Evolutionary conservation across 305 asterid species (phyloP), one percentile per base, ranked within the genome.

Genomic region (Vinca major): DNA sequence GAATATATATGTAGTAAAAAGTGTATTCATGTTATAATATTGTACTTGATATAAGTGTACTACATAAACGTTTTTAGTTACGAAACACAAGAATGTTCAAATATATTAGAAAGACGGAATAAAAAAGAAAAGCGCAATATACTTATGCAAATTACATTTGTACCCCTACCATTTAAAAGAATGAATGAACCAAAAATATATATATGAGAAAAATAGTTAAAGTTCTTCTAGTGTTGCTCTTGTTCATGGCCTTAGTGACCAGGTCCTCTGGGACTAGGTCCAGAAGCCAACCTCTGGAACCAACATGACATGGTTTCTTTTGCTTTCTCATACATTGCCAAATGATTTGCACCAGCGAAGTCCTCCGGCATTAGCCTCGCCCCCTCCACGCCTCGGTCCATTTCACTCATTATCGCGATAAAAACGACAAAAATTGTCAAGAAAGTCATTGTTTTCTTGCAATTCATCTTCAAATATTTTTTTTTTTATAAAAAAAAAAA

Each of bases 201-300:
- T n/a, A n/a, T 45, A 45, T 3, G 11, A 6, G 11, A 6, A 6
- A 45, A 45, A 45, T 7, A 10, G 4, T 12, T 0, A 0, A 26
- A 26, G 33, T 26, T n/a, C 63, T 33, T 10, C 63, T 11, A 33
- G 2, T 58, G 10, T 20, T 33, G 44, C 63, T 58, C 63, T 36
- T 2, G 36, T 20, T 58, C 7, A 5, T 50, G 54, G 5, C 19
- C 0, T 7, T 57, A 67, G 49, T 67, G 71, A 11, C 71, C 71
- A 20, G 71, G 71, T 49, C 71, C 71, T 67, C 36, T 50, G 57
- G 71, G 71, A 40, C 71, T 67, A 51, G 71, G 71, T 3, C 71
- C 71, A 3, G 71, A 67, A 50, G 49, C 49, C 45, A 67, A 67
- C 63, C 36, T 50, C 44, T 67, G 39, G 5, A 67, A 63, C 49